These are phyloP conservation scores for Fusarium vanettenii DNA, from an alignment of 2,329 filamentous ascomycete genomes.

Conservation along the genomic window DNA sequence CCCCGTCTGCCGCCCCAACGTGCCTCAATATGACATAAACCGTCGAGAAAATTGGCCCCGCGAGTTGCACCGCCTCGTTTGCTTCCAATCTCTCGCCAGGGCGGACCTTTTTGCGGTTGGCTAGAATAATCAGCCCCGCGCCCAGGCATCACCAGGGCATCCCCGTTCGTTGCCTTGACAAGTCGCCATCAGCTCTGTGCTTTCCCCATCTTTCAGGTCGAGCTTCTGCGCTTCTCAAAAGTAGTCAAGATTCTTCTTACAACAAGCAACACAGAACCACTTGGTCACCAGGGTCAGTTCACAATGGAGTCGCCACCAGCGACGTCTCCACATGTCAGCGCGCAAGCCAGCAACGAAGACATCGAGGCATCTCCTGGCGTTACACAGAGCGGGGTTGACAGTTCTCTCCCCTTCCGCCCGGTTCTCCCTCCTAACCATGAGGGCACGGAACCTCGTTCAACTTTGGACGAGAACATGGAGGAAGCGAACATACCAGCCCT, in stretches of 20 bases:
- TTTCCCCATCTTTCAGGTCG: not conserved
- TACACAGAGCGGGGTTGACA: not conserved
- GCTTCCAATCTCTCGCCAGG: not conserved
- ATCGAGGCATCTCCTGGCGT: not conserved
- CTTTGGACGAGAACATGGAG: not conserved
- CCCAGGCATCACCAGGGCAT: not conserved
- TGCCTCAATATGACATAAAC: not conserved
- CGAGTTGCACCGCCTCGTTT: not conserved
- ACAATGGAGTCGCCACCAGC: not conserved
- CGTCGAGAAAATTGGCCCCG: not conserved
- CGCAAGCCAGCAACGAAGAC: not conserved
- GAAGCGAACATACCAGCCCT: no score
- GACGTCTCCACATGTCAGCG: not conserved
- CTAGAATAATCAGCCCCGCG: not conserved
- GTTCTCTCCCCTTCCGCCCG: not conserved
- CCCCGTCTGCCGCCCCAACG: not conserved
- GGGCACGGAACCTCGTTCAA: not conserved
- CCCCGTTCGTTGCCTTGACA: not conserved
- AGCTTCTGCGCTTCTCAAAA: not conserved
- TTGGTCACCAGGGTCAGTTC: not conserved
- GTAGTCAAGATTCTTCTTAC: not conserved
- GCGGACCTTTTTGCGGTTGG: not conserved
- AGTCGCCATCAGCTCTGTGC: not conserved
- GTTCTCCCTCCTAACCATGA: not conserved
- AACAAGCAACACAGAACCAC: not conserved